phyloP scores from a whole-genome alignment of 331 rosid species.

The Cucumis variabilis region DNA sequence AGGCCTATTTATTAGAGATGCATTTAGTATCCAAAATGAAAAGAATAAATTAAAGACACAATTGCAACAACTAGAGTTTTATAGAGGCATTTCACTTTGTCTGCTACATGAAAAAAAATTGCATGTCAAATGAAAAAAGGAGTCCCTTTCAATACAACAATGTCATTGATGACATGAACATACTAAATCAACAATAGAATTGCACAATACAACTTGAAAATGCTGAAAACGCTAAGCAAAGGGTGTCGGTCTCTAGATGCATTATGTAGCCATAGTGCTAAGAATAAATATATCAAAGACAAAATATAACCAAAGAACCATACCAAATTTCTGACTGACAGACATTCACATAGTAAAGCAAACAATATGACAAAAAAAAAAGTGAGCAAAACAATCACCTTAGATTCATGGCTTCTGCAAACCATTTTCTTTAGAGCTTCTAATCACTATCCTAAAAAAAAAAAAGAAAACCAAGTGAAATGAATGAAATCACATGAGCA shows the following conservation, averaged over 20 bases:
- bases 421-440: conserved; percentile 65
- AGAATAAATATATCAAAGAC: not conserved
- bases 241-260: too few species aligned
- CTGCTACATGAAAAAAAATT: too few species aligned
- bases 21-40: conserved; percentile 10
- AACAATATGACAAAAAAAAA: not conserved
- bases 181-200: too few species aligned
- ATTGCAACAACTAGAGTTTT: too few species aligned
- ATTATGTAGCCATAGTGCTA: too few species aligned
- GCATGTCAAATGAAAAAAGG: too few species aligned
- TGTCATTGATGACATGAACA: too few species aligned
- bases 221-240: too few species aligned
- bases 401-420: conserved; percentile 42
- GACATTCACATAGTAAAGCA: not conserved
- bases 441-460: conserved; percentile 64
- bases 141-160: too few species aligned
- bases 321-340: not conserved
- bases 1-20: conserved; percentile 41
- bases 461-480: not conserved
- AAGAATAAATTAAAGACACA: too few species aligned
- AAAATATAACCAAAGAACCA: not conserved
- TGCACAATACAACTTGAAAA: too few species aligned
- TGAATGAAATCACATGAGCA: not conserved
- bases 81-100: too few species aligned
- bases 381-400: conserved; percentile 44